Percentiles rank a stretch among this genome's conserved stretches.
These are phyloP conservation scores for Scedosporium apiospermum DNA, from an alignment of 2,329 filamentous ascomycete genomes.

Conservation along the genomic window DNA sequence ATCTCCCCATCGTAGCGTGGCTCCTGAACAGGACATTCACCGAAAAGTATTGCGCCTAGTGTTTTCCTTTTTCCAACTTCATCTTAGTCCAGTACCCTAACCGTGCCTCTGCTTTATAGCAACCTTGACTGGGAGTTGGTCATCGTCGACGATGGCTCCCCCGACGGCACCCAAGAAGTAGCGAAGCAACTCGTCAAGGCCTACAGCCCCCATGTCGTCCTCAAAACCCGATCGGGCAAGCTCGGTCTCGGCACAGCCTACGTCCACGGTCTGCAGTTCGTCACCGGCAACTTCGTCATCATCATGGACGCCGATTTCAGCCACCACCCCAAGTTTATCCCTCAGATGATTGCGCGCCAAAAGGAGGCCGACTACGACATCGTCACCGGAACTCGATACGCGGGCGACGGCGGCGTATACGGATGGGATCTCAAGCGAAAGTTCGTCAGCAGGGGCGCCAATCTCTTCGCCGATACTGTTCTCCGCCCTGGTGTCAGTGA, in stretches of 20 bases:
- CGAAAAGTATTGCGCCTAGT: slow-evolving; percentile 55
- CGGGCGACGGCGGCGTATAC: slow-evolving; percentile 78
- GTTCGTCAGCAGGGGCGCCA: slow-evolving; percentile 77
- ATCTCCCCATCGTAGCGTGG: slow-evolving; percentile 93
- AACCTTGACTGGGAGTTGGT: slow-evolving; percentile 95
- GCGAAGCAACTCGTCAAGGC: slow-evolving; percentile 82
- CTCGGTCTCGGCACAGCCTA: slow-evolving; percentile 95
- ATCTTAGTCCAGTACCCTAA: background rate
- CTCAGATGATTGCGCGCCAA: slow-evolving; percentile 81
- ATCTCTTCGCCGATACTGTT: slow-evolving; percentile 91
- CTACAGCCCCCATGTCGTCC: slow-evolving; percentile 69
- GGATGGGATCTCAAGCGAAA: slow-evolving; percentile 95
- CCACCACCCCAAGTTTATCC: slow-evolving; percentile 98
- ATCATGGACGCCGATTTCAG: slow-evolving; percentile 99
- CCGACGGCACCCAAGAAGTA: slow-evolving; percentile 87
- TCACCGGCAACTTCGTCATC: slow-evolving; percentile 88
- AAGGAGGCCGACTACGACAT: slow-evolving; percentile 78
- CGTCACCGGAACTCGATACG: slow-evolving; percentile 92
- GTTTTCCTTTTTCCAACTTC: background rate
- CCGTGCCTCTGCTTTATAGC: slow-evolving; percentile 32
- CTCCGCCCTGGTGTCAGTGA: slow-evolving; percentile 90
- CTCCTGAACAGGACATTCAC: slow-evolving; percentile 87
- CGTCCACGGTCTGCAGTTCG: slow-evolving; percentile 86
- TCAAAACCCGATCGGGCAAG: slow-evolving; percentile 87
- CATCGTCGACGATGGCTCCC: slow-evolving; percentile 95